These are phyloP conservation scores for Penicillium crustosum DNA, from an alignment of 2,329 filamentous ascomycete genomes.

Conservation along the genomic window DNA sequence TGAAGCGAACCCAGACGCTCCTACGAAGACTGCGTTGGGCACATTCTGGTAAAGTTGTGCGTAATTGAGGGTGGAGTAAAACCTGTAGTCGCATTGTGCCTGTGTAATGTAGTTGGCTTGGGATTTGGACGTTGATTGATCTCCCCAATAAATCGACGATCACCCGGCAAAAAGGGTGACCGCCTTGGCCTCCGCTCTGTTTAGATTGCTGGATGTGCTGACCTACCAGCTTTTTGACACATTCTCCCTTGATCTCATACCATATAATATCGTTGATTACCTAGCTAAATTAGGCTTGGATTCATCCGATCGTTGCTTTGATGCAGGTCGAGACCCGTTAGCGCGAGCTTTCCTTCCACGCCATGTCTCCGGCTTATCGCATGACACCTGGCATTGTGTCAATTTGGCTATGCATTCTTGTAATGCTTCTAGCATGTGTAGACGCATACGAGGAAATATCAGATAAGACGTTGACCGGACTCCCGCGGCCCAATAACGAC, in stretches of 20 bases:
- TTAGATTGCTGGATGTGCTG: not conserved
- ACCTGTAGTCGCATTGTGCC: constrained; percentile 29
- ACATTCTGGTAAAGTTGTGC: constrained; percentile 26
- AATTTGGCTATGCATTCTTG: constrained; percentile 27
- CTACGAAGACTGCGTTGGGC: constrained; percentile 29
- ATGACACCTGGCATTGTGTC: constrained; percentile 32
- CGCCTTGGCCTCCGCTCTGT: constrained; percentile 7
- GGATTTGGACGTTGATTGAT: constrained; percentile 10
- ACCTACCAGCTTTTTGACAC: not conserved
- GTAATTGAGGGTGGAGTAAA: constrained; percentile 34
- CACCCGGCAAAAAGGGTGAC: not conserved
- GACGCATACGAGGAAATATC: constrained; percentile 64
- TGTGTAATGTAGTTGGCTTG: constrained; percentile 4
- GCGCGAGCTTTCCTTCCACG: constrained; percentile 7
- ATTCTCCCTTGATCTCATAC: not conserved
- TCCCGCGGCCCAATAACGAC: constrained; percentile 71
- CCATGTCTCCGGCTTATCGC: constrained; percentile 29
- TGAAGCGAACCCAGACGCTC: constrained; percentile 29
- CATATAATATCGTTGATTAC: not conserved
- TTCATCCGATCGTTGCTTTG: not conserved
- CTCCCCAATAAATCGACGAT: constrained; percentile 7
- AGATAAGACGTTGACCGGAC: constrained; percentile 67
- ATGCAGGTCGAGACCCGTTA: constrained; percentile 17
- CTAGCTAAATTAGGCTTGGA: constrained; percentile 11
- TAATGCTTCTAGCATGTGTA: constrained; percentile 24